phyloP scores from a whole-genome alignment of 495 filamentous ascomycete species.

The Hypoxylon cercidicola region DNA sequence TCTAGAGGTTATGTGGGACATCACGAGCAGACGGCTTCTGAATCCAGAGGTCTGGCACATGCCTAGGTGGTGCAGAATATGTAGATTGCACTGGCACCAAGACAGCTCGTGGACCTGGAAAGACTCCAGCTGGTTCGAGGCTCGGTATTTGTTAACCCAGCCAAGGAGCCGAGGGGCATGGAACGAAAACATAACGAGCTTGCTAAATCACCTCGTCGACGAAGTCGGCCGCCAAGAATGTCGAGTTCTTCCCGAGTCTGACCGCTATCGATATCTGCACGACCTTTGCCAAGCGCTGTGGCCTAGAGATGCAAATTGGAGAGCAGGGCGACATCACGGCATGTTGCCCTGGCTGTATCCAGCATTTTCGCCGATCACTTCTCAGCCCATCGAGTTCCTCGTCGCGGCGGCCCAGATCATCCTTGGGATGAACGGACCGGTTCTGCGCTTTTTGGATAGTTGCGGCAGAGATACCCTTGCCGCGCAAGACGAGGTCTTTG shows the following conservation, averaged over 20 bases:
- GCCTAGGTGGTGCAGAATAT: not conserved
- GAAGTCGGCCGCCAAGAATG: not conserved
- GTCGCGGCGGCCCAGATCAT: not conserved
- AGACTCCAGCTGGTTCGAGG: slow-evolving; percentile 2
- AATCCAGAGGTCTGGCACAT: not conserved
- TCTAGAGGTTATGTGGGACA: not conserved
- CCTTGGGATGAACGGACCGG: not conserved
- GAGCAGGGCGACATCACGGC: not conserved
- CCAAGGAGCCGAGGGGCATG: not conserved
- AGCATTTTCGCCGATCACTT: not conserved
- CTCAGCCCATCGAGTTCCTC: slow-evolving; percentile 3
- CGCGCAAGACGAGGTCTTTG: not conserved
- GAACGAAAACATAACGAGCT: not conserved
- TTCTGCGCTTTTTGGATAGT: not conserved
- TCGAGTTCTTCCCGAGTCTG: not conserved
- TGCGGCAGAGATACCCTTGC: not conserved
- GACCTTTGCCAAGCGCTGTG: not conserved
- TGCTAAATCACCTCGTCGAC: slow-evolving; percentile 1
- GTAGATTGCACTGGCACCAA: not conserved
- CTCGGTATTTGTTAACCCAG: not conserved
- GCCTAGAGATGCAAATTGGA: not conserved
- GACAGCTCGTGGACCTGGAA: not conserved
- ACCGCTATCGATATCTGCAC: slow-evolving; percentile 1
- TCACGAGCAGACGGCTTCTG: not conserved
- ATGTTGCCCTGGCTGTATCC: not conserved